Base-by-base conservation (phyloP, 176 grass and related monocot genomes). In the Aegilops umbellulata region DNA sequence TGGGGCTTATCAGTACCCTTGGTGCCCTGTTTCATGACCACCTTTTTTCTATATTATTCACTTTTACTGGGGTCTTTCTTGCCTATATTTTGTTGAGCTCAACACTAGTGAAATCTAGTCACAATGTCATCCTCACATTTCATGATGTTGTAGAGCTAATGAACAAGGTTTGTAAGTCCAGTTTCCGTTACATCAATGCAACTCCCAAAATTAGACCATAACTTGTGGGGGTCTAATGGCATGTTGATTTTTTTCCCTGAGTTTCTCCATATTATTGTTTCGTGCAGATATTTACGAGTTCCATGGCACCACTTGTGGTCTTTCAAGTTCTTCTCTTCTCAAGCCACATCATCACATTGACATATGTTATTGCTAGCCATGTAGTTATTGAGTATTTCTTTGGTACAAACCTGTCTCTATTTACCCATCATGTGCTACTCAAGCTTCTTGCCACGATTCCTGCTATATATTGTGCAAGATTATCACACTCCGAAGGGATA, bases 51-150 rank as follows among this genome's bases (percentile, higher is more conserved):
- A 90, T 95, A 69, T 55, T 97, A 74, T 93, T 95, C 62, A 83
- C 87, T 80, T 98, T 95, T 84, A 90, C 95, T 78, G 91, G 91
- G 19, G 77, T 98, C 78, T 98, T 95, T 89, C 76, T 95, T 72
- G 95, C 92, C 64, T 93, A 90, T 81, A 79, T 92, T 60, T 78
- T 98, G 3, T 49, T 98, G 78, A 95, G 84, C 80, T 95, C 91
- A n/a, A 89, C 89, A 41, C 93, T 81, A 35, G 76, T 76, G 80
- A 91, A 95, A 80, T 89, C 91, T 12, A 88, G 78, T 67, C 77
- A 78, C 29, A 60, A 81, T 77, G 34, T 89, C 34, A 20, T 81
- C 25, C 10, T 87, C 26, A 83, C 82, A 1, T 93, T 92, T 79
- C 85, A 98, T 58, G 87, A 98, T 74, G 77, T 80, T 82, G 81